These are phyloP conservation scores for Agapanthus africanus DNA, from an alignment of 106 monocot genomes.

Conservation along the genomic window DNA sequence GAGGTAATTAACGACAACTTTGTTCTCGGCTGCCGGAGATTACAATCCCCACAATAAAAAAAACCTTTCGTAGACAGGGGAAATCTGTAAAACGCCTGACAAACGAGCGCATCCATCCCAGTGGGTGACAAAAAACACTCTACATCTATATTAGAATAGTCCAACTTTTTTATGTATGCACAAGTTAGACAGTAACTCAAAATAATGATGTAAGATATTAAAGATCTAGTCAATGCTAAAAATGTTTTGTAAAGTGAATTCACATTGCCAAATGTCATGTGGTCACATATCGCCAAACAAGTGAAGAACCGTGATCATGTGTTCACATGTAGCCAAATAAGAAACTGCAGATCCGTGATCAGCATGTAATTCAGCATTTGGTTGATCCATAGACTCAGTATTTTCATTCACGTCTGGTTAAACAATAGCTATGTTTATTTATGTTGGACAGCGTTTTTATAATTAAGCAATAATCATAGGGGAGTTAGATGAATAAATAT, in stretches of 20 bases:
- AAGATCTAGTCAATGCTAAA: neutral
- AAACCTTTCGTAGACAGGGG: too few species aligned
- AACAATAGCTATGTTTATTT: neutral
- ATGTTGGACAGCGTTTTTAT: neutral
- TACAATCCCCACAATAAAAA: too few species aligned
- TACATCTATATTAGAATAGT: neutral
- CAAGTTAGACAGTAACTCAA: neutral
- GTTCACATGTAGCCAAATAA: neutral
- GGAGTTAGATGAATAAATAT: neutral
- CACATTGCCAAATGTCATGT: neutral
- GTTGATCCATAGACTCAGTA: too few species aligned
- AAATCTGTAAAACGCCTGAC: too few species aligned
- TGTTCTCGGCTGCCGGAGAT: too few species aligned
- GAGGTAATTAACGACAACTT: too few species aligned
- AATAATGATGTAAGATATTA: neutral
- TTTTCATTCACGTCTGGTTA: neutral
- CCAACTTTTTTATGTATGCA: neutral
- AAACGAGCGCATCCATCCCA: too few species aligned
- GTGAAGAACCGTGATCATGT: too few species aligned
- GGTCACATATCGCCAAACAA: too few species aligned
- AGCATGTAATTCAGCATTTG: neutral
- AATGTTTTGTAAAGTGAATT: neutral
- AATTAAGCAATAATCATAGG: neutral
- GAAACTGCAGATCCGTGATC: neutral
- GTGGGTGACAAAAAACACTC: too few species aligned